Evolutionary conservation across 352 stramenopile genomes (phyloP), one percentile per base, ranked within the genome.

Genomic region (Pythium sp.): DNA sequence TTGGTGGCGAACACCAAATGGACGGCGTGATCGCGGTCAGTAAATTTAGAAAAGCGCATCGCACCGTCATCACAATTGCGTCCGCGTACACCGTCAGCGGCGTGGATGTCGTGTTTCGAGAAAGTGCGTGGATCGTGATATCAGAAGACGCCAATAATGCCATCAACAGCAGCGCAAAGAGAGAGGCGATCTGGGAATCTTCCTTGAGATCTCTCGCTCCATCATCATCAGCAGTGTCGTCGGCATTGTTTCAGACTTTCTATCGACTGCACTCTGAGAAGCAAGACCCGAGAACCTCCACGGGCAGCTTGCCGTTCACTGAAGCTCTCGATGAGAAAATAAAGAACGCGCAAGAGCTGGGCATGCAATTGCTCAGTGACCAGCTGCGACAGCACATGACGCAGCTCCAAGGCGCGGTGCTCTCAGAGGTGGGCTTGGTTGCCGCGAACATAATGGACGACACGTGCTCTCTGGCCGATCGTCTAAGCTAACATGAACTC

Each of bases 31-130:
- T 51, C 5, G n/a, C n/a, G 2, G 20, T 58, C 28, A 15, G 60
- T 32, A 57, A 65, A 18, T 65, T 65, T 6, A 14, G 56, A 26
- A 11, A 65, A 34, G 11, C 20, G 46, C 22, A 58, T n/a, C 61
- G 46, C 1, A 38, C 24, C 15, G 61, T 66, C 24, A 9, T 59
- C 26, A 59, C 51, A 1, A 22, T 57, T 22, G 28, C 61, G 5
- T 28, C 46, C 2, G 9, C 51, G 20, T 66, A 59, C 30, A 41
- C 12, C 11, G 46, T 36, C 5, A 32, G 34, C 1, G 61, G 6
- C 51, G 46, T 24, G 3, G 9, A 43, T 11, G 5, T 59, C 12
- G 7, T 43, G 34, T 46, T 66, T 32, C 61, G 46, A 6, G 61
- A 66, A 6, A 47, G 3, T 2, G 46, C 14, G 15, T 68, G 62